Base-by-base conservation (phyloP, 345 rosid species). In the Hibiscus syriacus region DNA sequence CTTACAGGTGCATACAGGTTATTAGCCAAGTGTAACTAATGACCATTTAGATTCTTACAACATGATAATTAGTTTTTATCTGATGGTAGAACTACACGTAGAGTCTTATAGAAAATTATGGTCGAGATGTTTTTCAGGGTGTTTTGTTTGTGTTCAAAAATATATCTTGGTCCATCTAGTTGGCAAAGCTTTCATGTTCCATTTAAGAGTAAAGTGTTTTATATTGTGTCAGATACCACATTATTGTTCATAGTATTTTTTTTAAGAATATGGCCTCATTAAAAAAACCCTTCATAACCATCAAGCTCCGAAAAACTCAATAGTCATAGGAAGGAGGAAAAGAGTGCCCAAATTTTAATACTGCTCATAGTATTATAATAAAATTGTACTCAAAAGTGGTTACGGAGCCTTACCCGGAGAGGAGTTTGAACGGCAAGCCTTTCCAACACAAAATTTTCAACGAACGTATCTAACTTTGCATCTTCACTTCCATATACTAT, bases 351-450 rank as follows among this genome's bases (percentile, higher is more conserved):
- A n/a, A n/a, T n/a, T n/a, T n/a, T n/a, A n/a, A n/a, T n/a, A n/a
- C n/a, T n/a, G n/a, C n/a, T n/a, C n/a, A n/a, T n/a, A n/a, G n/a
- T n/a, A n/a, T n/a, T n/a, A n/a, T 22, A 43, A 63, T 41, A 63
- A 25, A 41, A 49, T 41, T 43, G 67, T 41, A 25, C 22, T 16
- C 13, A 23, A 67, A 63, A 41, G 20, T 14, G 67, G 14, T 25
- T 63, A 25, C 43, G 36, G 34, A 63, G 41, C 58, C 82, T 76
- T 87, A 93, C 97, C 81, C 92, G 89, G 64, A 93, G 86, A 20
- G 98, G 94, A 87, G 96, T 87, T 75, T 93, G 98, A 62, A 79
- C 86, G 76, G 98, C 87, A 72, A 93, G 96, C 69, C 96, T 87
- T 83, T 93, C 98, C 86, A 92, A 73, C 77, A 92, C 92, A 73